Evolutionary conservation across 805 yeast genomes (phyloP).

Genomic region (Candida lessepsii): DNA sequence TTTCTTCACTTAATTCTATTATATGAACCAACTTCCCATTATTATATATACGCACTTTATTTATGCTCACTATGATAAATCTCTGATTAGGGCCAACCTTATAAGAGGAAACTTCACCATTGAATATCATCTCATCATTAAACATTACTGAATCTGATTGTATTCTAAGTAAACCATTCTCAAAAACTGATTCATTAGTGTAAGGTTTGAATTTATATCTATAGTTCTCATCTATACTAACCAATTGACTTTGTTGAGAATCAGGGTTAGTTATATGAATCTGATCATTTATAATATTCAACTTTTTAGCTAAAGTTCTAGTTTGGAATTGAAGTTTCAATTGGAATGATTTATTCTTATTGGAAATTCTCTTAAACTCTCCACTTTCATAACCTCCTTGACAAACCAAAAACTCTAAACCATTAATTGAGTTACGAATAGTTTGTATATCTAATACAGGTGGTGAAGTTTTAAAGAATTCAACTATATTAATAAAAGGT

Average conservation of each 20-base stretch:
- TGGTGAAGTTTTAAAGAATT: conserved; percentile 25
- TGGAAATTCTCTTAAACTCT: conserved; percentile 21
- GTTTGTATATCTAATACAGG: conserved; percentile 29
- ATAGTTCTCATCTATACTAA: not conserved
- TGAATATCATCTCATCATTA: not conserved
- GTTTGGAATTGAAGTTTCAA: conserved; percentile 5
- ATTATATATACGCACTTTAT: not conserved
- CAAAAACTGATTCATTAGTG: not conserved
- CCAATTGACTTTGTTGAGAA: not conserved
- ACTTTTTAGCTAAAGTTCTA: not conserved
- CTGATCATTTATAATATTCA: not conserved
- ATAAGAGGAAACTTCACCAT: not conserved
- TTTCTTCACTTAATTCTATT: conserved; percentile 9
- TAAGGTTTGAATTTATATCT: not conserved
- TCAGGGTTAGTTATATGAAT: not conserved
- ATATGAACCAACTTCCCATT: conserved; percentile 5
- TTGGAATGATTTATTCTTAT: conserved; percentile 4
- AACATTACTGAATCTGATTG: conserved; percentile 6
- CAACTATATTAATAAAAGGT: conserved; percentile 27
- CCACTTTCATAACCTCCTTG: conserved; percentile 39
- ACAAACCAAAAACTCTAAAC: conserved; percentile 20
- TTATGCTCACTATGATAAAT: not conserved
- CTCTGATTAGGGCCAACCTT: not conserved
- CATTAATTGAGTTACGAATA: conserved; percentile 2
- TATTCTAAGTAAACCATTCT: conserved; percentile 6